Evolutionary conservation across 208 protist genomes (phyloP), one percentile per base, ranked within the genome.

Genomic region (Leishmania tropica): DNA sequence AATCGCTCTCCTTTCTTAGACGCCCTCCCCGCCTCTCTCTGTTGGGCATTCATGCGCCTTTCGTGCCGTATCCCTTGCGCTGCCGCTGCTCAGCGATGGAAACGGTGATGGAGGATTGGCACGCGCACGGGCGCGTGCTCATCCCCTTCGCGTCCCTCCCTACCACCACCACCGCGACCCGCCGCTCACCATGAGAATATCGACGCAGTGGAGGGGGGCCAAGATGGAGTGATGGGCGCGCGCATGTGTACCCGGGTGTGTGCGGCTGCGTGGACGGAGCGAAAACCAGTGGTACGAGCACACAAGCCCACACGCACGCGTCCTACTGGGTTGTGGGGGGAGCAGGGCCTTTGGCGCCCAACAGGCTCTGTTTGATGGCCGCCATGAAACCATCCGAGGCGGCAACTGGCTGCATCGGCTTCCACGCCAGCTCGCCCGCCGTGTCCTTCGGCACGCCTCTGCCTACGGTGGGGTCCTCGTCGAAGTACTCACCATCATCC

Each of bases 401-500:
- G 10, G 87, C 79, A 7, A 84, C 85, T 3, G 87, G 83, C 72
- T 80, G 71, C 54, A 96, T 80, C 42, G 89, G 86, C 58, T 71
- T 24, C 90, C 93, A 95, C 48, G 64, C 70, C 21, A 87, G 28
- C 45, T 87, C 79, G 24, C 91, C 93, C 2, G 84, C 89, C 17
- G 83, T 77, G 77, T 96, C 93, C 42, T 75, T 80, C 10, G 93
- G 91, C 45, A 96, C 90, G 45, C 91, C 91, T 65, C 91, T 88
- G 64, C 93, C 93, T 31, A 94, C 89, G 3, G 91, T 95, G 15
- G 90, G 91, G 76, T 96, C 93, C 73, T 95, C 91, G 51, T 96
- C 93, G 76, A 96, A 96, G 79, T 93, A 91, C 79, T 96, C 93
- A 10, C 91, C 92, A 8, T 91, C 92, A 42, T 96, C 91, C 62